Percentiles rank a stretch among this genome's conserved stretches.
These are phyloP conservation scores for Xylaria sp. DNA, from an alignment of 2,329 filamentous ascomycete species.

Conservation along the genomic window DNA sequence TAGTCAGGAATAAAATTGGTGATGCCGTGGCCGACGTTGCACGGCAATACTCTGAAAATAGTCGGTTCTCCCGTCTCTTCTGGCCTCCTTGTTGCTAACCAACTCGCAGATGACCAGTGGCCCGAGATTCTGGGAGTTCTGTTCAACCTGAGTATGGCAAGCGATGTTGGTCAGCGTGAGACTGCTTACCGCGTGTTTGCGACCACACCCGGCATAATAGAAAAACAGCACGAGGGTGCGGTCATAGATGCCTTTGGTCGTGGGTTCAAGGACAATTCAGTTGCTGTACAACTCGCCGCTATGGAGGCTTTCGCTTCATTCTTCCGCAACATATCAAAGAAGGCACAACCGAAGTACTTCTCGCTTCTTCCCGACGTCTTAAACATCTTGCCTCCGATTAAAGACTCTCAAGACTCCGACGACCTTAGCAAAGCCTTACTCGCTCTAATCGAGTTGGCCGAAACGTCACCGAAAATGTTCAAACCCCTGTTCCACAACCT, in stretches of 20 bases:
- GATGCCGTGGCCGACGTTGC: conserved; percentile 97
- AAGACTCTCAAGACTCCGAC: conserved; percentile 89
- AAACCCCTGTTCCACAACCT: conserved; percentile 92
- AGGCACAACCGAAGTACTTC: conserved; percentile 88
- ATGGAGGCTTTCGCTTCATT: conserved; percentile 98
- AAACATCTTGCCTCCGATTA: conserved; percentile 93
- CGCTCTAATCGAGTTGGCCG: conserved; percentile 92
- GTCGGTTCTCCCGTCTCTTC: conserved; percentile 61
- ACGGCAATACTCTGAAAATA: conserved; percentile 91
- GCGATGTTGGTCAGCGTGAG: conserved; percentile 85
- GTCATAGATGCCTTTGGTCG: conserved; percentile 88
- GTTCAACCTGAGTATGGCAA: conserved; percentile 90
- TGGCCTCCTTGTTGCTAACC: conserved; percentile 37
- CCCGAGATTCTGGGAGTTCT: conserved; percentile 86
- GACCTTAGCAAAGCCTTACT: conserved; percentile 90
- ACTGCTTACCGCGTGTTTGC: conserved; percentile 95
- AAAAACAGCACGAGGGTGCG: conserved; percentile 93
- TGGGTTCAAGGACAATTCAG: conserved; percentile 89
- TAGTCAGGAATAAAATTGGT: conserved; percentile 92
- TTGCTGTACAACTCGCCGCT: conserved; percentile 86
- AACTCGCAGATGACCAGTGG: conserved; percentile 80
- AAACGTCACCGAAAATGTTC: conserved; percentile 97
- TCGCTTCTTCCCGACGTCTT: conserved; percentile 88
- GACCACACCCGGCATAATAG: conserved; percentile 93
- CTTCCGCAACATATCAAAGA: conserved; percentile 91